Evolutionary conservation across 805 yeast species (phyloP).

Genomic region (Starmerella ratchasimensis): DNA sequence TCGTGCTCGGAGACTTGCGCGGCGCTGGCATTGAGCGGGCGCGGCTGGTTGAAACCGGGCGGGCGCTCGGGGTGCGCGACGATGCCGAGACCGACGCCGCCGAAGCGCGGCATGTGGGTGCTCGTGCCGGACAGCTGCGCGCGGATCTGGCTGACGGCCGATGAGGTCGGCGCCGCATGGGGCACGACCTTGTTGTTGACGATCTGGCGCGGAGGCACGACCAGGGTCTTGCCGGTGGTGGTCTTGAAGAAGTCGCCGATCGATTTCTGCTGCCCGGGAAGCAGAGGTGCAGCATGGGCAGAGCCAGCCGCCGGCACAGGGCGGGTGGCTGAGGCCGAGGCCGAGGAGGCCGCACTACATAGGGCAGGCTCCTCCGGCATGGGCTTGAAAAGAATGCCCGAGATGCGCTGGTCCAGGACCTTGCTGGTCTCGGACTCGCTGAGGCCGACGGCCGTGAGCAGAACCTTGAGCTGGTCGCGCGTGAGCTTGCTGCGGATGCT

Average conservation of each 20-base stretch:
- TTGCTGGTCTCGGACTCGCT: constrained; percentile 4
- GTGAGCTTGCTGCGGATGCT: constrained; percentile 57
- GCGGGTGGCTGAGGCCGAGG: too few relatives aligned
- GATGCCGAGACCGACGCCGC: background rate
- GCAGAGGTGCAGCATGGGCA: background rate
- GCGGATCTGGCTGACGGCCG: constrained; percentile 5
- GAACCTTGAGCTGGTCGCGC: constrained; percentile 49
- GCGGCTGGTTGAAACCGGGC: constrained; percentile 33
- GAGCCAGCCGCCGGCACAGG: background rate
- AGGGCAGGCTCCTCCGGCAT: background rate
- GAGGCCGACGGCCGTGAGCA: constrained; percentile 28
- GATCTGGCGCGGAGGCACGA: constrained; percentile 2
- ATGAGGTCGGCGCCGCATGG: constrained; percentile 1
- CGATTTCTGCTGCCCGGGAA: constrained; percentile 3
- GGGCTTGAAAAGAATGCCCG: constrained; percentile 2
- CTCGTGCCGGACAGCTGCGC: constrained; percentile 4
- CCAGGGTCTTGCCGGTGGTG: constrained; percentile 1
- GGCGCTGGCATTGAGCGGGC: constrained; percentile 14
- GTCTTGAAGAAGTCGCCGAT: constrained; percentile 12
- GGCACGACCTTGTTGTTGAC: constrained; percentile 11
- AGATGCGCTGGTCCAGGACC: constrained; percentile 1
- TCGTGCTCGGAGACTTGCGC: constrained; percentile 30
- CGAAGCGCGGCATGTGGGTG: background rate
- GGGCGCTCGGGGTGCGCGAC: constrained; percentile 36
- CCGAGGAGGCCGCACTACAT: too few relatives aligned